Conservation (phyloP, 768 basidiomycete genomes). For the Tulasnella sp. region DNA sequence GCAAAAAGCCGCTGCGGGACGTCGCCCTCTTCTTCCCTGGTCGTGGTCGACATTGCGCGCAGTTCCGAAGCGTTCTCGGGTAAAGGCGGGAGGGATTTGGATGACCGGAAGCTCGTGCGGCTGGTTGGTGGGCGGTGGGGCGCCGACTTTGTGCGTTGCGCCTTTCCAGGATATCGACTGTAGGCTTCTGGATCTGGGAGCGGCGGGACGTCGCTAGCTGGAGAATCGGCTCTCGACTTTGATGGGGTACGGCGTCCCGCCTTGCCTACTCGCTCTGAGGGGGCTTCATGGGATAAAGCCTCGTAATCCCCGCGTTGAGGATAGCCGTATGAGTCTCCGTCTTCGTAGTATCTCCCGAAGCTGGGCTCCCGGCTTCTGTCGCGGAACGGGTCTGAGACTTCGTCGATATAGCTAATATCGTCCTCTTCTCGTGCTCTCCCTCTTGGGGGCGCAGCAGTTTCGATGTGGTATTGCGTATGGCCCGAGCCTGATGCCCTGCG, state of each 20-base stretch:
- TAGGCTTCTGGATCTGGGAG: neutral
- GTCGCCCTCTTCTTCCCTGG: neutral
- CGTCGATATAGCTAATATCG: neutral
- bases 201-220: neutral
- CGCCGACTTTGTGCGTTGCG: neutral
- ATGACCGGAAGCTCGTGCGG: constrained; percentile 10
- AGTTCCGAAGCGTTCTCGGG: constrained; percentile 12
- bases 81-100: constrained; percentile 8
- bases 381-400: neutral
- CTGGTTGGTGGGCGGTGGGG: neutral
- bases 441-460: neutral
- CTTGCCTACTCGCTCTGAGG: neutral
- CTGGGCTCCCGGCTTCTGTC: constrained; percentile 1
- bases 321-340: neutral
- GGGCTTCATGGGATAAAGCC: constrained; percentile 2
- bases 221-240: neutral
- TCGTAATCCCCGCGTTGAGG: neutral
- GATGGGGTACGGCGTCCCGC: neutral
- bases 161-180: neutral
- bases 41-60: neutral
- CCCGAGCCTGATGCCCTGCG: constrained; percentile 5
- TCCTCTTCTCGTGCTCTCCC: neutral
- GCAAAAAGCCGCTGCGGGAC: constrained; percentile 8
- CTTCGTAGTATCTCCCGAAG: neutral
- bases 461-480: neutral